phyloP scores from a whole-genome alignment of 345 rosid genomes.

The Geranium brycei region DNA sequence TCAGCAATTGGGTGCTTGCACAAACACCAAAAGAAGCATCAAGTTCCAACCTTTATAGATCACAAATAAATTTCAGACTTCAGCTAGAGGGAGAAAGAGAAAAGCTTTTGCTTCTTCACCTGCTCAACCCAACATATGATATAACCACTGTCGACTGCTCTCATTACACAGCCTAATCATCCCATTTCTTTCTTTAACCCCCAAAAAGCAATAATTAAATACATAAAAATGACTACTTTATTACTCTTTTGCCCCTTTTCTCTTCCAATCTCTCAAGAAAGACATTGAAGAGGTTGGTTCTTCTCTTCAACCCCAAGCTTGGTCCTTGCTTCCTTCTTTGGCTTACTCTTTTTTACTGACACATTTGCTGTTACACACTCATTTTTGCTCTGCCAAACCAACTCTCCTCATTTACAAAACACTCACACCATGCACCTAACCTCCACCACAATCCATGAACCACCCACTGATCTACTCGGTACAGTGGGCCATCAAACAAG shows the following conservation, averaged over 20 bases:
- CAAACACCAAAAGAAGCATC: slow-evolving; percentile 46
- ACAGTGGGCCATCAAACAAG: not conserved
- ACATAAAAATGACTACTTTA: not conserved
- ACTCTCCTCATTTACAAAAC: not conserved
- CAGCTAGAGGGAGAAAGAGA: too few relatives aligned
- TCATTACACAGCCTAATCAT: slow-evolving; percentile 35
- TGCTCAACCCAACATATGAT: slow-evolving; percentile 38
- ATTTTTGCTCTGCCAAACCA: slow-evolving; percentile 7
- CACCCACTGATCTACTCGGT: slow-evolving; percentile 7
- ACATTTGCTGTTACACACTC: slow-evolving; percentile 72
- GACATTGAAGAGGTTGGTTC: slow-evolving; percentile 53
- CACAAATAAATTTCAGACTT: slow-evolving; percentile 12
- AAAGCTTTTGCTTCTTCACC: slow-evolving; percentile 8
- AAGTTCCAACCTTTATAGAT: slow-evolving; percentile 50
- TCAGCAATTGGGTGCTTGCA: slow-evolving; percentile 31
- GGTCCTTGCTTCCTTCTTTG: slow-evolving; percentile 24
- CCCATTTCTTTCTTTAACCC: slow-evolving; percentile 12
- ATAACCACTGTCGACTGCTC: slow-evolving; percentile 59
- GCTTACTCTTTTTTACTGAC: slow-evolving; percentile 34
- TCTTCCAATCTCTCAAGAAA: slow-evolving; percentile 17
- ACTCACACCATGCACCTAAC: slow-evolving; percentile 3
- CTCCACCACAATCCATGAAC: slow-evolving; percentile 1
- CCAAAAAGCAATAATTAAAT: not conserved
- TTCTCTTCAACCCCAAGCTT: slow-evolving; percentile 69
- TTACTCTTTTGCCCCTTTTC: not conserved